These are phyloP conservation scores for Chamaecyparis obtusa DNA, from an alignment of 75 land plant genomes.

Conservation along the genomic window DNA sequence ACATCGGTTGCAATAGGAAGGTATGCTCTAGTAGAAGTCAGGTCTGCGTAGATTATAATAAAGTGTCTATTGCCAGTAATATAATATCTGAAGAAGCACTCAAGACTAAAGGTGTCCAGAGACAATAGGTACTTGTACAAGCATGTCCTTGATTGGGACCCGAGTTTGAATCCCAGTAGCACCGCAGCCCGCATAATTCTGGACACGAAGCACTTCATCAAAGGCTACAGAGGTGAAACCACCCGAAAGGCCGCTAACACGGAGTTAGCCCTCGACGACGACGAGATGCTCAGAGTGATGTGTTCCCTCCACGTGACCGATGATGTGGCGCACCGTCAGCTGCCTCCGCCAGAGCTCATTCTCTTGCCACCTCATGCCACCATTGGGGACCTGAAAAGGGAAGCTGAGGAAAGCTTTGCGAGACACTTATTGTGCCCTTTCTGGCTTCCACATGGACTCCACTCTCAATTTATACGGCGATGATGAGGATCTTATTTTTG, in stretches of 20 bases:
- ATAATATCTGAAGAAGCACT: too few species aligned
- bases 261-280: slow-evolving; percentile 27
- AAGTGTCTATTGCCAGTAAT: too few species aligned
- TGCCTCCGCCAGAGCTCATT: slow-evolving; percentile 55
- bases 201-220: slow-evolving; percentile 73
- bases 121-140: slow-evolving; percentile 52
- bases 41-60: too few species aligned
- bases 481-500: slow-evolving; percentile 56
- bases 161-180: slow-evolving; percentile 25
- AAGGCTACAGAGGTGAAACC: slow-evolving; percentile 49
- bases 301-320: slow-evolving; percentile 33
- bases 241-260: neutral
- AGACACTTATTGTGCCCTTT: slow-evolving; percentile 62
- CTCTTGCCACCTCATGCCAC: slow-evolving; percentile 62
- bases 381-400: slow-evolving; percentile 54
- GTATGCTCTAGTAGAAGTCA: too few species aligned
- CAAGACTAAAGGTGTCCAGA: slow-evolving; percentile 44
- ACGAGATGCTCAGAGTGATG: slow-evolving; percentile 40
- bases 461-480: slow-evolving; percentile 6
- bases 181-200: slow-evolving; percentile 40
- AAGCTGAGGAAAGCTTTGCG: slow-evolving; percentile 54
- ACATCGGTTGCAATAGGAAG: too few species aligned
- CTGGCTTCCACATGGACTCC: slow-evolving; percentile 26
- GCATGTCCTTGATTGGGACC: slow-evolving; percentile 39
- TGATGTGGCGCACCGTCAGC: slow-evolving; percentile 11